Conservation (phyloP, 768 basidiomycete genomes). For the Stropharia rugosoannulata region DNA sequence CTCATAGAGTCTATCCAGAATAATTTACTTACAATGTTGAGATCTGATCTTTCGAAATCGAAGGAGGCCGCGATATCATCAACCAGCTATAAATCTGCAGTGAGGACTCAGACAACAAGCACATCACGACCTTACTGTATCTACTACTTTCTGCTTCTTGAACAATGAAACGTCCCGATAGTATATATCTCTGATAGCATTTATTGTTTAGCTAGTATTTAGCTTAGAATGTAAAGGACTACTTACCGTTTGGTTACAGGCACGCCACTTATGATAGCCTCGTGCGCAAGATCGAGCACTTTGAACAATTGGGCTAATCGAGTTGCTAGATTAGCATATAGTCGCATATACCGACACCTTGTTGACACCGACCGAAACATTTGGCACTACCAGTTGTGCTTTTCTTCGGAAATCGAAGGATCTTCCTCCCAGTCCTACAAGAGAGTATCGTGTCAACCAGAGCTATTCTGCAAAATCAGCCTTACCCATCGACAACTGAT, state of each 20-base stretch:
- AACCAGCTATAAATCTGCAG: constrained; percentile 56
- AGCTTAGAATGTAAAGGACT: background rate
- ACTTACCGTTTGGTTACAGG: constrained; percentile 67
- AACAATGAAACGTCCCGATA: constrained; percentile 85
- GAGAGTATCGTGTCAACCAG: background rate
- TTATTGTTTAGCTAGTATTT: constrained; percentile 6
- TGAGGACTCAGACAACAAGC: background rate
- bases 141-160: constrained; percentile 73
- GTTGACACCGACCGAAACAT: constrained; percentile 30
- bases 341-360: constrained; percentile 15
- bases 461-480: constrained; percentile 1
- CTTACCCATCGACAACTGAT: constrained; percentile 24
- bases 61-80: constrained; percentile 91
- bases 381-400: constrained; percentile 34
- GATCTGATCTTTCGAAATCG: constrained; percentile 64
- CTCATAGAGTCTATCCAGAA: background rate
- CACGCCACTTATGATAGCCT: constrained; percentile 52
- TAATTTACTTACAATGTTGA: constrained; percentile 65
- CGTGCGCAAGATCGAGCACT: constrained; percentile 68
- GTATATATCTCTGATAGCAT: constrained; percentile 68
- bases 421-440: constrained; percentile 19
- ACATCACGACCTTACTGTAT: constrained; percentile 49
- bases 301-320: constrained; percentile 64
- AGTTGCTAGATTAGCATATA: background rate
- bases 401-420: constrained; percentile 35